phyloP scores from a whole-genome alignment of 2,329 filamentous ascomycete genomes.

The Pyrenophora tritici-repentis region DNA sequence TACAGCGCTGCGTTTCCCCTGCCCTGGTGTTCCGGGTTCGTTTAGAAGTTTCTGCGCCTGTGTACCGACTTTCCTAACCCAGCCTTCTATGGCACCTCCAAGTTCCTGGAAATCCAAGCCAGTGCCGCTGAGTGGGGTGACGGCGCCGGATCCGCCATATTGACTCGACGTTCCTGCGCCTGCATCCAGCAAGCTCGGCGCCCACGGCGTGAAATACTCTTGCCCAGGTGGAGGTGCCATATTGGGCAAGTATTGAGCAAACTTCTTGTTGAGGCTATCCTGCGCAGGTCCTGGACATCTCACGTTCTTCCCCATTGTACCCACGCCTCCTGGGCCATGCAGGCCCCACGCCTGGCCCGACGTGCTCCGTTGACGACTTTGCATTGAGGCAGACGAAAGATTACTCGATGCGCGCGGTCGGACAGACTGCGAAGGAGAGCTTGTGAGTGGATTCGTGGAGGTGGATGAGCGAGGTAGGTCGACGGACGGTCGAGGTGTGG shows the following conservation, averaged over 20 bases:
- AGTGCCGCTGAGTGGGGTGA: conserved; percentile 36
- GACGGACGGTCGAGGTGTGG: conserved; percentile 69
- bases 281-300: conserved; percentile 79
- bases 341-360: conserved; percentile 59
- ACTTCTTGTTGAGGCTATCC: conserved; percentile 82
- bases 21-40: conserved; percentile 38
- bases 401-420: conserved; percentile 46
- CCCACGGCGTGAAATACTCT: conserved; percentile 50
- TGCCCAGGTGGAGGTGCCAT: conserved; percentile 69
- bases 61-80: conserved; percentile 81
- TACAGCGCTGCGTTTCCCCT: conserved; percentile 37
- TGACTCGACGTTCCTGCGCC: conserved; percentile 37
- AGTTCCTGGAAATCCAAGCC: conserved; percentile 72
- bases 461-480: conserved; percentile 60
- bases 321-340: conserved; percentile 84
- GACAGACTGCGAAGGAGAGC: conserved; percentile 47
- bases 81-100: conserved; percentile 85
- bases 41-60: conserved; percentile 56
- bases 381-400: conserved; percentile 44
- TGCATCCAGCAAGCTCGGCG: conserved; percentile 40
- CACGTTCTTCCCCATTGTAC: conserved; percentile 74
- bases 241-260: conserved; percentile 80
- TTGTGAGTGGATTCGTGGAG: conserved; percentile 37
- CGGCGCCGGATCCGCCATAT: conserved; percentile 35
- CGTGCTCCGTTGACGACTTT: conserved; percentile 45